These are phyloP conservation scores for Aspergillus conjunctus DNA, from an alignment of 495 filamentous ascomycete species.

Conservation along the genomic window DNA sequence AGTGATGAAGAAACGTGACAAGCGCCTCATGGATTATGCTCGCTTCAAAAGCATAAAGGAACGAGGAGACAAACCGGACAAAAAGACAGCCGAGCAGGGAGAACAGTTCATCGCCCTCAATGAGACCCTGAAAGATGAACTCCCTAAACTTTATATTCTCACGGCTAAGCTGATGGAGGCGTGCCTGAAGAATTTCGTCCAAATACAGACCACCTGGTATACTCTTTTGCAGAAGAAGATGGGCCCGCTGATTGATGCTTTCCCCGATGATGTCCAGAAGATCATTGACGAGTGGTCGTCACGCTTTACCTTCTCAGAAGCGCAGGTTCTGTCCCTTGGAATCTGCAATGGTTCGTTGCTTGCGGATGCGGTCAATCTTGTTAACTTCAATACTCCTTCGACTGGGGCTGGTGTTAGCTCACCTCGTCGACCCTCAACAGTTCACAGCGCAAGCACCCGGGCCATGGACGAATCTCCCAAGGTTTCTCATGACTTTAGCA, in stretches of 20 bases:
- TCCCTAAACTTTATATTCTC: conserved; percentile 79
- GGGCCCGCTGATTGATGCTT: conserved; percentile 67
- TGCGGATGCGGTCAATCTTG: conserved; percentile 50
- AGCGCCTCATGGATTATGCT: conserved; percentile 85
- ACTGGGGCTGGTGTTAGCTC: conserved; percentile 40
- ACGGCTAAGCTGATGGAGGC: conserved; percentile 79
- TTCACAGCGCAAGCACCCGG: conserved; percentile 48
- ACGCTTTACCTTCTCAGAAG: conserved; percentile 65
- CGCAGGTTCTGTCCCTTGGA: conserved; percentile 52
- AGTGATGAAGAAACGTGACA: conserved; percentile 89
- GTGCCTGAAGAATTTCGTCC: conserved; percentile 76
- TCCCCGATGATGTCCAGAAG: conserved; percentile 65
- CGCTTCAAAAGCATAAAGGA: conserved; percentile 76
- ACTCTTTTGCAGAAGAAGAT: conserved; percentile 79
- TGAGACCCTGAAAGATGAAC: conserved; percentile 86
- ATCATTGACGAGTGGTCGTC: conserved; percentile 71
- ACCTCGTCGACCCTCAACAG: conserved; percentile 48
- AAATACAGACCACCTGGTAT: conserved; percentile 80
- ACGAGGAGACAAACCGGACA: conserved; percentile 76
- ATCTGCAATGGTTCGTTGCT: conserved; percentile 62
- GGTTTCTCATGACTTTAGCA: conserved; percentile 52
- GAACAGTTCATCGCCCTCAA: conserved; percentile 89
- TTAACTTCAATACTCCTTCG: conserved; percentile 58
- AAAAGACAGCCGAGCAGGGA: conserved; percentile 76
- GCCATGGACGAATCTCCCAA: conserved; percentile 66